Percentiles rank a stretch among this genome's conserved stretches.
These are phyloP conservation scores for Wickerhamomyces sp. DNA, from an alignment of 1,139 yeast genomes.

Conservation along the genomic window DNA sequence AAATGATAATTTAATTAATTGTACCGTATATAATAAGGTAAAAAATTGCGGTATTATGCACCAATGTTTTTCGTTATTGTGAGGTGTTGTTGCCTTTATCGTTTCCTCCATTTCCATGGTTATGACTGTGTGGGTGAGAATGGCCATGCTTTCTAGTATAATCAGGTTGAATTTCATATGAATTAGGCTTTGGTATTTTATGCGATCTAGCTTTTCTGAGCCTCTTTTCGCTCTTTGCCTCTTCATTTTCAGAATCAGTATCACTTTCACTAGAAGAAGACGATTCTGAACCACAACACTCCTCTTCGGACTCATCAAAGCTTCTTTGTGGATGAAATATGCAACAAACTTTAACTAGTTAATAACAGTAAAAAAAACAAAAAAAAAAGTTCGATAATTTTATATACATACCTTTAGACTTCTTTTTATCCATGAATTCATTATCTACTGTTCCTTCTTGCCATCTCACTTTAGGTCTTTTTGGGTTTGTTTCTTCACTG, in stretches of 20 bases:
- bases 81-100: neutral
- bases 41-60: too few species aligned
- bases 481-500: conserved; percentile 8
- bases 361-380: conserved; percentile 1
- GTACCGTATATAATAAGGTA: too few species aligned
- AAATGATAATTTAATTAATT: too few species aligned
- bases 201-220: conserved; percentile 24
- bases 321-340: conserved; percentile 83
- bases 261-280: conserved; percentile 24
- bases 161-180: conserved; percentile 71
- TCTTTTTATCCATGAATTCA: conserved; percentile 81
- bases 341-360: conserved; percentile 57
- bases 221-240: conserved; percentile 27
- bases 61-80: too few species aligned
- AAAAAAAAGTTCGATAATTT: neutral
- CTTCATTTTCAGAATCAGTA: conserved; percentile 25
- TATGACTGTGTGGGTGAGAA: neutral
- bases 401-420: conserved; percentile 54
- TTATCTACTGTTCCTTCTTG: conserved; percentile 82
- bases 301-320: conserved; percentile 54
- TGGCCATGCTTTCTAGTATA: conserved; percentile 30
- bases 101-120: neutral
- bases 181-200: conserved; percentile 49
- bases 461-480: conserved; percentile 66
- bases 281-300: conserved; percentile 28